Percentiles rank a stretch among this genome's conserved stretches.
phyloP scores from a whole-genome alignment of 2,329 filamentous ascomycete genomes.

The Curvularia sp. region DNA sequence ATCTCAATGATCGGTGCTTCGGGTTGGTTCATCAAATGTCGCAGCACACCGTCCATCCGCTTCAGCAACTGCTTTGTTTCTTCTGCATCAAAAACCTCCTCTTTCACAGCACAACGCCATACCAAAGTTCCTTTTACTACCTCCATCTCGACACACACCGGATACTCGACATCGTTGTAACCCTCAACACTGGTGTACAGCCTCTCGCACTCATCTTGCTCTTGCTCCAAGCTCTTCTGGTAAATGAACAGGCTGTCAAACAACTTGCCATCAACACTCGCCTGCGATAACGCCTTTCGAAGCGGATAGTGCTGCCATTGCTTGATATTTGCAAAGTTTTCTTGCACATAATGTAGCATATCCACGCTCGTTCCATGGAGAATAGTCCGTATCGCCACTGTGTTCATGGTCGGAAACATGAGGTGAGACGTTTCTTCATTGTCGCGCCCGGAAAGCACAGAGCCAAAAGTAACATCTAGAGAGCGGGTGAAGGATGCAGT shows the following conservation, averaged over 20 bases:
- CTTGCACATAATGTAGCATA: constrained; percentile 77
- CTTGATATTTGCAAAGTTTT: constrained; percentile 69
- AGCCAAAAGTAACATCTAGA: constrained; percentile 81
- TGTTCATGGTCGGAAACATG: constrained; percentile 93
- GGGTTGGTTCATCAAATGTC: constrained; percentile 61
- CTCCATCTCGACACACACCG: constrained; percentile 83
- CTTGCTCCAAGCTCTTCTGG: constrained; percentile 59
- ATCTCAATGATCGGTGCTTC: constrained; percentile 64
- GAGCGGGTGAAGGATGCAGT: constrained; percentile 68
- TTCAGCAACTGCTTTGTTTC: constrained; percentile 62
- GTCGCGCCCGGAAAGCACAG: constrained; percentile 85
- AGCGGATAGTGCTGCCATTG: constrained; percentile 80
- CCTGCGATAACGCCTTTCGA: constrained; percentile 68
- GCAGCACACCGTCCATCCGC: constrained; percentile 66
- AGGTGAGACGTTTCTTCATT: constrained; percentile 70
- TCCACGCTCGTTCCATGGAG: constrained; percentile 71
- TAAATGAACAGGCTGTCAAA: constrained; percentile 73
- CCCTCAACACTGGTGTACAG: constrained; percentile 71
- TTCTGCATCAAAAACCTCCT: constrained; percentile 57
- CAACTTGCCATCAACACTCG: constrained; percentile 56
- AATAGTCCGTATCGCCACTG: constrained; percentile 75
- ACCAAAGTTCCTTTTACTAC: constrained; percentile 61
- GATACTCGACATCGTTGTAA: constrained; percentile 76
- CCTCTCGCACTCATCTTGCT: constrained; percentile 13
- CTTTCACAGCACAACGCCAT: constrained; percentile 77